Evolutionary conservation across 73 alveolate species (phyloP).

Genomic region (Tetrahymena thermophila): DNA sequence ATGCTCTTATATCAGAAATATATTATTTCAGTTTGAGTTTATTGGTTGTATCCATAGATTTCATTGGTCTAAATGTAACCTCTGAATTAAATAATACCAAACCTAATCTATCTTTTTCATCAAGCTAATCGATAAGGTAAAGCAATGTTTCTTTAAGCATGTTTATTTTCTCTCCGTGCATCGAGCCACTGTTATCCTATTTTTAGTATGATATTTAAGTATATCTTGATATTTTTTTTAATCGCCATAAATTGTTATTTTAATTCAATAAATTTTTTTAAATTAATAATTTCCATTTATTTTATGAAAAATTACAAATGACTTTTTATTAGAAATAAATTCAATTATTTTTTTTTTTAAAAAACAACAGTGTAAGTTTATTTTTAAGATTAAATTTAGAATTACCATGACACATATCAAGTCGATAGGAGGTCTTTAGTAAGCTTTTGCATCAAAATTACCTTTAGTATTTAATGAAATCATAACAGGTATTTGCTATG

Average conservation of each 20-base stretch:
- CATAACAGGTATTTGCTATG: background rate
- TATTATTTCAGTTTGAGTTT: background rate
- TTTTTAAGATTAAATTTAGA: too few relatives aligned
- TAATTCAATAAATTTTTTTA: too few relatives aligned
- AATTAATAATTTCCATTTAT: too few relatives aligned
- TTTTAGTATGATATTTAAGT: background rate
- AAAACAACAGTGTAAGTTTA: too few relatives aligned
- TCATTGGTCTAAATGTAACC: background rate
- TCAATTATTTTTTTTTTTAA: too few relatives aligned
- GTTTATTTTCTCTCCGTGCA: slow-evolving; percentile 26
- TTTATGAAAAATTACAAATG: too few relatives aligned
- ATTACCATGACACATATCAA: slow-evolving; percentile 9
- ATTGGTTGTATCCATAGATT: background rate
- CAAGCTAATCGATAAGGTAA: background rate
- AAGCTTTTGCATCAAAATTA: background rate
- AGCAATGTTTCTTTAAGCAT: slow-evolving; percentile 13
- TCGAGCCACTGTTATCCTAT: slow-evolving; percentile 34
- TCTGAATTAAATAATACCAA: background rate
- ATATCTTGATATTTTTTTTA: background rate
- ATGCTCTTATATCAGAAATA: background rate
- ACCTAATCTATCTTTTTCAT: slow-evolving; percentile 12
- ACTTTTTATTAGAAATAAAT: too few relatives aligned
- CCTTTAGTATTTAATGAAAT: background rate
- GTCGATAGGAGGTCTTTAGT: slow-evolving; percentile 21
- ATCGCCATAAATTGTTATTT: too few relatives aligned